Conservation (phyloP, 352 stramenopile species). For the Phytopythium litorale region DNA sequence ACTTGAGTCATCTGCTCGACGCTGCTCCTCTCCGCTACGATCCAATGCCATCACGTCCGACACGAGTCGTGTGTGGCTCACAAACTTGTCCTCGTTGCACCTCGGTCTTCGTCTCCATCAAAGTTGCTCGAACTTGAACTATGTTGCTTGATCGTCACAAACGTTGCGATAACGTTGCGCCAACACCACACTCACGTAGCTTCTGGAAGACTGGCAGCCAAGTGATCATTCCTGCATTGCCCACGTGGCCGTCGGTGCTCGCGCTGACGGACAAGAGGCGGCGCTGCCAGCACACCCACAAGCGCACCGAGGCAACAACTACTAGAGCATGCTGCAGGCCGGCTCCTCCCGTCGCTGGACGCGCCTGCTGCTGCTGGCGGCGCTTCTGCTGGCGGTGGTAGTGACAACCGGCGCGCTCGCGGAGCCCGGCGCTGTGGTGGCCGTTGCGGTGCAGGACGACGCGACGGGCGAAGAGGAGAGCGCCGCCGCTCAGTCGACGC, state of each 20-base stretch:
- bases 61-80: background rate
- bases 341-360: conserved; percentile 6
- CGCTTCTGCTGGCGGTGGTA: conserved; percentile 7
- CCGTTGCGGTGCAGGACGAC: background rate
- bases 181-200: background rate
- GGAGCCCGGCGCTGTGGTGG: background rate
- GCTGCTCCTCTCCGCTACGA: no score
- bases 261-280: background rate
- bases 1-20: background rate
- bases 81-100: background rate
- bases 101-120: background rate
- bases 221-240: background rate
- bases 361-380: conserved; percentile 20
- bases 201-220: conserved; percentile 1
- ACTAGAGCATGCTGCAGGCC: background rate
- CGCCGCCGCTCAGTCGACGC: background rate
- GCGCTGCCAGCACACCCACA: background rate
- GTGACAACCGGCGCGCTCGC: background rate
- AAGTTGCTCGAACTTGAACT: background rate
- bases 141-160: conserved; percentile 1
- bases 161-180: conserved; percentile 3
- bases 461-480: conserved; percentile 5
- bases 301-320: background rate
- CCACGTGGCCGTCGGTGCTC: background rate
- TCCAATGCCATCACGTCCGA: no score